Base-by-base conservation (phyloP, 2,329 filamentous ascomycete species). In the Cladobotryum mycophilum region DNA sequence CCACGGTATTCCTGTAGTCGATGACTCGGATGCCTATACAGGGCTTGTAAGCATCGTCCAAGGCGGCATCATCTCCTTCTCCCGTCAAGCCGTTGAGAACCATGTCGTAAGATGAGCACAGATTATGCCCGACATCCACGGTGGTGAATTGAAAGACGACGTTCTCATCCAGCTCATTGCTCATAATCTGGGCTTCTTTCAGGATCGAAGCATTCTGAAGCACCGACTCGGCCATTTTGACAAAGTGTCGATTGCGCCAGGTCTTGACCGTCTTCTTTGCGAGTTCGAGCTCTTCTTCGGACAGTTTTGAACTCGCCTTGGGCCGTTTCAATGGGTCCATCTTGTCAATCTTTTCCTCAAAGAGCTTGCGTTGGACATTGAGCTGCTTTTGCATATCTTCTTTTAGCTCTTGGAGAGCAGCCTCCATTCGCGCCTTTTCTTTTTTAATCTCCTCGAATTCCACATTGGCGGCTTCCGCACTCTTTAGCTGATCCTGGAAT, bases 181-280 rank as follows among this genome's bases (percentile, higher is more conserved):
- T 95, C 89, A 99, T 93, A 54, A 99, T 85, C 64, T 99, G 93
- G 1, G 93, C 93, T 69, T 99, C 93, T 66, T 99, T 99, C 52
- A 99, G 70, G 25, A 85, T 81, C 7, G 88, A 84, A 3, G 92
- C 92, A 65, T 95, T 86, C 63, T 95, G 90, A 42, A 99, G 74
- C 25, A 97, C 85, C 2, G 85, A 82, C 67, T 97, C 93, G 3
- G 92, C 91, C 88, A 99, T 96, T 49, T 86, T 85, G 52, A 99
- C 89, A 61, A 92, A 96, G 61, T 89, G 88, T 30, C 89, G 84
- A 58, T 86, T 79, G 54, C 84, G 83, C 93, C 93, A 99, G 59
- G 86, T 84, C 54, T 79, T 75, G 48, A 88, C 73, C 1, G 83
- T 81, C 34, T 76, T 75, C 56, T 78, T 83, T 1, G 88, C 91